These are phyloP conservation scores for Moniliella sp. DNA, from an alignment of 1,284 basidiomycete species.

Conservation along the genomic window DNA sequence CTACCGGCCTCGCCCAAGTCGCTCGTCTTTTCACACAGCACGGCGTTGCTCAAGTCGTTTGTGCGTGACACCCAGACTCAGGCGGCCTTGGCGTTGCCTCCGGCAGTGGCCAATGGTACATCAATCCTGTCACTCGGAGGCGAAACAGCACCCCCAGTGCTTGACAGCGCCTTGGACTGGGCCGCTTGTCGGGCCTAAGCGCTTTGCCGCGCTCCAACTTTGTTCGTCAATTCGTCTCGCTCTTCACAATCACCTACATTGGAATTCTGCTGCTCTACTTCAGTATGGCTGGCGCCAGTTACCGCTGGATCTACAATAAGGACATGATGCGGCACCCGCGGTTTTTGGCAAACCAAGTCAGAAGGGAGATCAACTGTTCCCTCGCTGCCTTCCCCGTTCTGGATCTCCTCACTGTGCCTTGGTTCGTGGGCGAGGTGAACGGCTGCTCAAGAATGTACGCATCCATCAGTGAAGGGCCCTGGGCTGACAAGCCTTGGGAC, in stretches of 20 bases:
- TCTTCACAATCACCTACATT: constrained; percentile 52
- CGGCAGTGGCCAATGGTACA: too few species aligned
- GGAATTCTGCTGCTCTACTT: constrained; percentile 51
- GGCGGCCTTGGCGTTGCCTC: too few species aligned
- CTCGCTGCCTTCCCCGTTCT: constrained; percentile 52
- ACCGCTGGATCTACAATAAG: constrained; percentile 73
- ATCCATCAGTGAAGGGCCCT: constrained; percentile 40
- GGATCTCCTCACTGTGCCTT: constrained; percentile 58
- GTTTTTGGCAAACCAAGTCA: constrained; percentile 62
- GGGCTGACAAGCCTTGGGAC: not conserved
- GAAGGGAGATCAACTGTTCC: constrained; percentile 57
- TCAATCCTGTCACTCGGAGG: too few species aligned
- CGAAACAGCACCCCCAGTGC: too few species aligned
- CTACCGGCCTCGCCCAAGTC: too few species aligned
- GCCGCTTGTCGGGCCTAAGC: not conserved
- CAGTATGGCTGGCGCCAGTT: constrained; percentile 54
- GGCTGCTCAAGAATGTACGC: constrained; percentile 65
- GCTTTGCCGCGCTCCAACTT: constrained; percentile 14
- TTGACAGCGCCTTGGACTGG: not conserved
- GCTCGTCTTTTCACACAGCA: too few species aligned
- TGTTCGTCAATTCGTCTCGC: constrained; percentile 51
- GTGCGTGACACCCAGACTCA: too few species aligned
- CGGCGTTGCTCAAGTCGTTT: too few species aligned
- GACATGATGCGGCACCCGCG: constrained; percentile 85
- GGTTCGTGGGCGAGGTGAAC: constrained; percentile 76